phyloP scores from a whole-genome alignment of 2,329 filamentous ascomycete species.

The Apiospora saccharicola region DNA sequence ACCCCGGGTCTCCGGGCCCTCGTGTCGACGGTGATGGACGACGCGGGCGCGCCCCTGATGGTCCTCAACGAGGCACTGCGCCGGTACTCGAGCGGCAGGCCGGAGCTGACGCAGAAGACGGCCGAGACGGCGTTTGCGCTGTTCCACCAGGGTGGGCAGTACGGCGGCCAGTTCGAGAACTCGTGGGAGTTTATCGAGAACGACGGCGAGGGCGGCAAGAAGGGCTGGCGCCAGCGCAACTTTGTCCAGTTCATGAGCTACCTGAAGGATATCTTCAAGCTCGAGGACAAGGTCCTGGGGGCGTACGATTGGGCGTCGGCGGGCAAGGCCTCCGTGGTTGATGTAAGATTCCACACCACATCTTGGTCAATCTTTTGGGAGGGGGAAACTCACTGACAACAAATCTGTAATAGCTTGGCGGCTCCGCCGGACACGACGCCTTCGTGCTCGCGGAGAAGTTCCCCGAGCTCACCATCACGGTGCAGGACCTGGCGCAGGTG shows the following conservation, averaged over 20 bases:
- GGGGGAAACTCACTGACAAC: not conserved
- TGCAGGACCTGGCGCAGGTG: conserved; percentile 54
- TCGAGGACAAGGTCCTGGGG: conserved; percentile 44
- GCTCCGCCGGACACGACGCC: conserved; percentile 51
- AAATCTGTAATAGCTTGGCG: conserved; percentile 44
- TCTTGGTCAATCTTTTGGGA: not conserved
- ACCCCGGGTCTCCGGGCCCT: conserved; percentile 44
- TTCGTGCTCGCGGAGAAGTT: conserved; percentile 50
- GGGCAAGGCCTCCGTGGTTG: conserved; percentile 48
- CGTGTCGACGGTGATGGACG: conserved; percentile 47
- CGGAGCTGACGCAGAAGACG: conserved; percentile 43
- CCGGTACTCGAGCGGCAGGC: conserved; percentile 42
- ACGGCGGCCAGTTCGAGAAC: conserved; percentile 40
- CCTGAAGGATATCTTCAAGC: conserved; percentile 48
- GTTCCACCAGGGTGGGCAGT: conserved; percentile 42
- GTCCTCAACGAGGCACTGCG: conserved; percentile 44
- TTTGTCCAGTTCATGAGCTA: conserved; percentile 51
- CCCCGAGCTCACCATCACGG: conserved; percentile 50
- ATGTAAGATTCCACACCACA: conserved; percentile 42
- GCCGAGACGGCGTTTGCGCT: conserved; percentile 47
- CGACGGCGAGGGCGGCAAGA: conserved; percentile 47
- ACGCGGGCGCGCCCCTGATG: conserved; percentile 47
- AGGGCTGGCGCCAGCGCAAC: conserved; percentile 48
- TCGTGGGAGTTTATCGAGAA: conserved; percentile 51
- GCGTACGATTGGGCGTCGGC: conserved; percentile 47